Percentiles rank a stretch among this genome's conserved stretches.
These are phyloP conservation scores for Leishmania gerbilli DNA, from an alignment of 208 protist species.

Conservation along the genomic window DNA sequence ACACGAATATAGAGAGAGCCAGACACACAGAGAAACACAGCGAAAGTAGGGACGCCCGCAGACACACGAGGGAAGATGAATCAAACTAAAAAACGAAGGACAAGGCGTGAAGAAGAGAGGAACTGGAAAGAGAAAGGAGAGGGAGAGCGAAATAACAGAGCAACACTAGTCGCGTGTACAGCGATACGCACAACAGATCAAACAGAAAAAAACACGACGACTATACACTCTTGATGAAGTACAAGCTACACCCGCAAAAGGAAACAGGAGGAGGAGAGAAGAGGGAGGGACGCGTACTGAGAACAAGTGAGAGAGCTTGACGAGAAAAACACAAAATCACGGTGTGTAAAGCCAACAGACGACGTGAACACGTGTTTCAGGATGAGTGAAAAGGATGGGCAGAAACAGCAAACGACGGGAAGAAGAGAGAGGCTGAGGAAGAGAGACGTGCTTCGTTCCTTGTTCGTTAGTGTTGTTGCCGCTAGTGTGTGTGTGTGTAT, in stretches of 20 bases:
- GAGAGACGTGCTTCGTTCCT: not conserved
- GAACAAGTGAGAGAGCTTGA: not conserved
- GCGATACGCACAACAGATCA: conserved; percentile 3
- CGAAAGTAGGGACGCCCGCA: not conserved
- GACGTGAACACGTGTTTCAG: not conserved
- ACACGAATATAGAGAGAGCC: not conserved
- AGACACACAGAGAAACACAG: not conserved
- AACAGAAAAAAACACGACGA: not conserved
- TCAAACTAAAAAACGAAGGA: not conserved
- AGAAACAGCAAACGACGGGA: not conserved
- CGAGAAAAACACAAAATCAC: not conserved
- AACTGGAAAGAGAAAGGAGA: not conserved
- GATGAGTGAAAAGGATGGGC: not conserved
- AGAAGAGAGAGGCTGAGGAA: not conserved
- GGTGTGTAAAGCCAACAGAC: not conserved
- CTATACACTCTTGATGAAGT: not conserved
- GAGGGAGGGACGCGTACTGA: not conserved
- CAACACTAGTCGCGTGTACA: not conserved
- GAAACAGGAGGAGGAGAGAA: not conserved
- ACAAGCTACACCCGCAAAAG: not conserved
- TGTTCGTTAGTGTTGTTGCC: not conserved
- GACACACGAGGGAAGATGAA: not conserved
- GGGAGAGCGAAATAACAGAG: not conserved
- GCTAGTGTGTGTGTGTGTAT: not conserved
- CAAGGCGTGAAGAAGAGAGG: not conserved